Conservation (phyloP, 768 basidiomycete genomes). For the Trametes elegans region DNA sequence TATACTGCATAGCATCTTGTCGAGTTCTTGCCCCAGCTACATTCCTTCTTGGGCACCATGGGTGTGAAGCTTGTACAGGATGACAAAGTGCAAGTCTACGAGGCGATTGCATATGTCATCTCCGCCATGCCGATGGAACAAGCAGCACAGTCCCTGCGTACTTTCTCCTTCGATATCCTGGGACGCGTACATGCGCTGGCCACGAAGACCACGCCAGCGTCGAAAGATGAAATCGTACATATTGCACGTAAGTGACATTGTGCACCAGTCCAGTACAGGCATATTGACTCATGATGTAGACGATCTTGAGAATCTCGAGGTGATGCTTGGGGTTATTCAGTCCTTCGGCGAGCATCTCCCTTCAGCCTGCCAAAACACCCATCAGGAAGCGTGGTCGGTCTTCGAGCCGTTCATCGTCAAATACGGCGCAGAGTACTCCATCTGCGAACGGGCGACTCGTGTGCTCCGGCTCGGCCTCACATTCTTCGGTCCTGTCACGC, state of each 20-base stretch:
- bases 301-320: constrained; percentile 87
- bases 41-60: constrained; percentile 80
- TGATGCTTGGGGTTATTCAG: constrained; percentile 83
- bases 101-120: constrained; percentile 94
- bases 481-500: constrained; percentile 69
- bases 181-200: constrained; percentile 68
- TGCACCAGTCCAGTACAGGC: background rate
- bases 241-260: constrained; percentile 54
- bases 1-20: constrained; percentile 67
- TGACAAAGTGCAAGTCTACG: constrained; percentile 89
- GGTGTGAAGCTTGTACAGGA: constrained; percentile 81
- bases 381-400: constrained; percentile 77
- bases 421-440: constrained; percentile 70
- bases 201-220: constrained; percentile 49
- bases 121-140: constrained; percentile 89
- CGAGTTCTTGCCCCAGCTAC: constrained; percentile 87
- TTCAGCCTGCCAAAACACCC: constrained; percentile 70
- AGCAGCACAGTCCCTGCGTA: constrained; percentile 81
- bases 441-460: constrained; percentile 82
- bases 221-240: constrained; percentile 68
- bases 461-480: constrained; percentile 81
- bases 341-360: constrained; percentile 85
- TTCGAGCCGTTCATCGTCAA: constrained; percentile 79
- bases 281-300: constrained; percentile 44
- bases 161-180: constrained; percentile 85